phyloP scores from a whole-genome alignment of 2,329 filamentous ascomycete genomes.

The Scedosporium apiospermum region DNA sequence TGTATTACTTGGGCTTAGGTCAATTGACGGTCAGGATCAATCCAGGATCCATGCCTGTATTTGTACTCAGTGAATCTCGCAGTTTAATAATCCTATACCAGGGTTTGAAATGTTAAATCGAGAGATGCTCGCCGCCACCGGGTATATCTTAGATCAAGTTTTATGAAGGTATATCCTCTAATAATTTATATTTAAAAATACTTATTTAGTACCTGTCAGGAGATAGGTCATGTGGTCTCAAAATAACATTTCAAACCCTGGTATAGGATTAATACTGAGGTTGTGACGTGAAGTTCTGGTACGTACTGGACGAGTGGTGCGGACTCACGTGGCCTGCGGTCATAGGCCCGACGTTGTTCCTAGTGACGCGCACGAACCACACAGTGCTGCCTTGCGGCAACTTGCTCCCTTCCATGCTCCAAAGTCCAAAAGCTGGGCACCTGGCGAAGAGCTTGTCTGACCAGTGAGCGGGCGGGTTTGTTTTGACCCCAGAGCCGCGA shows the following conservation, averaged over 20 bases:
- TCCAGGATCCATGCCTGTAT: neutral
- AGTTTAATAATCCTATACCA: no score
- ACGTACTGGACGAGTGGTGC: neutral
- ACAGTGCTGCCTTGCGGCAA: neutral
- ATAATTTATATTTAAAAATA: no score
- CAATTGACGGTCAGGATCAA: no score
- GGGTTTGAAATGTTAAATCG: no score
- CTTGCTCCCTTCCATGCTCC: neutral
- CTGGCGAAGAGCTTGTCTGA: neutral
- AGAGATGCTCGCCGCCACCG: no score
- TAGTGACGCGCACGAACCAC: neutral
- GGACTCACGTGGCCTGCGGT: constrained; percentile 5
- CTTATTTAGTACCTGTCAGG: no score
- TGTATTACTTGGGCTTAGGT: no score
- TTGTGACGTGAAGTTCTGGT: neutral
- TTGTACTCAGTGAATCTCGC: neutral
- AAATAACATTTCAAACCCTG: no score
- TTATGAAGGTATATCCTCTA: no score
- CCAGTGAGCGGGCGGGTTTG: constrained; percentile 4
- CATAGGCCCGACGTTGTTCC: neutral
- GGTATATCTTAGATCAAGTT: no score
- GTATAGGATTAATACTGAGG: no score
- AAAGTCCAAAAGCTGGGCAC: neutral
- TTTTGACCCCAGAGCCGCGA: constrained; percentile 6
- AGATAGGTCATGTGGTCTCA: no score